phyloP scores from a whole-genome alignment of 176 grass and related monocot species.

The Cymbopogon citratus region DNA sequence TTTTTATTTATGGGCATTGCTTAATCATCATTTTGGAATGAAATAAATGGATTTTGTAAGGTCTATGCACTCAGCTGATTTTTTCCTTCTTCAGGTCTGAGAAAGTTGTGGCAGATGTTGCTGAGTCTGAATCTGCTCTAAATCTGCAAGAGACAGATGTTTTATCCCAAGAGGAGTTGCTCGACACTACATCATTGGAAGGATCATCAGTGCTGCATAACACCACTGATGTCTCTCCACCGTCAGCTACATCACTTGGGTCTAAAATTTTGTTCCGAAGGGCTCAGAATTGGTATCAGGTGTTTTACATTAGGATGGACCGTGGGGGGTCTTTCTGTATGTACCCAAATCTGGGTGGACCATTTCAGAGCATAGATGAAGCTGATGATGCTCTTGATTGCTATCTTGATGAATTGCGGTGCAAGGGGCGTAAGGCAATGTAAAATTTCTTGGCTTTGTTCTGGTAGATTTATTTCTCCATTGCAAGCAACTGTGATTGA shows the following conservation, averaged over 20 bases:
- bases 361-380: not conserved
- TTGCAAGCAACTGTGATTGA: not conserved
- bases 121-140: no score
- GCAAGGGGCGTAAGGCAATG: not conserved
- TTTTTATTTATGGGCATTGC: no score
- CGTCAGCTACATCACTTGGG: not conserved
- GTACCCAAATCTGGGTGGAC: not conserved
- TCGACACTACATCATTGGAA: not conserved
- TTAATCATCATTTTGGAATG: no score
- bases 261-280: not conserved
- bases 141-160: no score
- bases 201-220: not conserved
- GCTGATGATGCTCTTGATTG: not conserved
- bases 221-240: not conserved
- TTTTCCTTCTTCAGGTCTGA: no score
- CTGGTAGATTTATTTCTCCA: not conserved
- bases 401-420: not conserved
- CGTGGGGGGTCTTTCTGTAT: not conserved
- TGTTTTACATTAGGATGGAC: not conserved
- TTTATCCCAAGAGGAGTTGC: no score
- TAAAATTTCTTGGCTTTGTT: not conserved
- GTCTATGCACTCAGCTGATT: no score
- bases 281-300: not conserved
- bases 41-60: no score
- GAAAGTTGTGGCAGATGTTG: no score